phyloP scores from a whole-genome alignment of 208 protist species.

The Crithidia bombi region DNA sequence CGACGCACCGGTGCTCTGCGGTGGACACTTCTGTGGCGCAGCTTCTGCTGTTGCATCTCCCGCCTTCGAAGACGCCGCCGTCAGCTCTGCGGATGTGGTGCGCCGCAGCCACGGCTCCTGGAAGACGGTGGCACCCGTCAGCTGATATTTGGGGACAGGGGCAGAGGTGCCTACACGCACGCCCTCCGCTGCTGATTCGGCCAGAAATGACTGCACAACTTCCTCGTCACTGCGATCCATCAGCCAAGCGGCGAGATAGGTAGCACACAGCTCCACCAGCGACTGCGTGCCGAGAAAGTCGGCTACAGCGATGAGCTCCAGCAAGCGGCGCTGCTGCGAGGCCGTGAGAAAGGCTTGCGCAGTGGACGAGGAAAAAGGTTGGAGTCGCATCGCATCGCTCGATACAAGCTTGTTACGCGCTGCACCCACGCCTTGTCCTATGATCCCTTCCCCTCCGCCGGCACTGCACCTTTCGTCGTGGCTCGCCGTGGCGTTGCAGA shows the following conservation, averaged over 20 bases:
- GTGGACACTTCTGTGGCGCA: neutral
- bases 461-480: too few species aligned
- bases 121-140: constrained; percentile 5
- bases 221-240: constrained; percentile 61
- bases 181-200: neutral
- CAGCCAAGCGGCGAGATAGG: constrained; percentile 63
- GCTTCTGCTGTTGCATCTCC: neutral
- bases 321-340: constrained; percentile 43
- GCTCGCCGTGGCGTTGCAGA: too few species aligned
- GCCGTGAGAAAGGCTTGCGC: constrained; percentile 4
- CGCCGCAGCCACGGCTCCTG: constrained; percentile 23
- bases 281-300: constrained; percentile 59
- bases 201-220: constrained; percentile 51
- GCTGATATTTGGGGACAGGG: neutral
- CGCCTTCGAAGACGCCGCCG: neutral
- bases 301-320: constrained; percentile 63
- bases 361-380: neutral
- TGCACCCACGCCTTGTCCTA: neutral
- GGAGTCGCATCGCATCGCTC: too few species aligned
- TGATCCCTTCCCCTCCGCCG: too few species aligned
- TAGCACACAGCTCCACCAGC: constrained; percentile 45
- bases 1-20: neutral
- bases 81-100: neutral
- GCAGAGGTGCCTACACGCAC: too few species aligned
- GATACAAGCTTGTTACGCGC: too few species aligned